Base-by-base conservation (phyloP, 768 basidiomycete genomes). In the Serendipita vermifera region DNA sequence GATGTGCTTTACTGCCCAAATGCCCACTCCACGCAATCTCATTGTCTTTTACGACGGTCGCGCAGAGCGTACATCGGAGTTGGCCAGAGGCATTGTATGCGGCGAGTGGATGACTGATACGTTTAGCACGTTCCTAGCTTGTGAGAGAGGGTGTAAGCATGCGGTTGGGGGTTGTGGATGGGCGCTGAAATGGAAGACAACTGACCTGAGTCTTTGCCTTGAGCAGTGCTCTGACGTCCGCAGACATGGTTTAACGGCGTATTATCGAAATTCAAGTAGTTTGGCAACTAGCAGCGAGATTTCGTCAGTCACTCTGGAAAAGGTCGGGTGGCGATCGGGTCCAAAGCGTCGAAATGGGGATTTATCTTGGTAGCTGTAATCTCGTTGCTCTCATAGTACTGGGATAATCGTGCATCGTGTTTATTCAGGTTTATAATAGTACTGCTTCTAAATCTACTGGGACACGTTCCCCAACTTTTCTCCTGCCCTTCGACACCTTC, bases 11-110 rank as follows among this genome's bases (percentile, higher is more conserved):
- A 70, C 83, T 87, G 11, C 83, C 87, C 17, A 91, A 66, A 68
- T 91, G 87, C 20, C 87, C 86, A 58, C 87, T 81, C 87, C 87
- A 91, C n/a, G 84, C 83, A 24, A 83, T 79, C 2, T 85, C 76
- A n/a, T 51, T 51, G 63, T 87, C 80, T 63, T 88, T 90, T 57
- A 91, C 74, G 17, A 68, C 57, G 9, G 71, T 75, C 1, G 73
- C 73, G 63, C 87, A 91, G 24, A 80, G 76, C 3, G 72, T 63
- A 62, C 87, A 91, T 57, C 80, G 77, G 27, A 91, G 72, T 63
- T 85, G 82, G 41, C 86, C 85, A 26, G 70, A 69, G 3, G 77
- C 62, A 24, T 69, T 78, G 64, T 91, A 90, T 3, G 81, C 68
- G 4, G 87, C 87, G 38, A 81, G 72, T 1, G 85, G 84, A 63